Evolutionary conservation across 768 basidiomycete genomes (phyloP), one percentile per base, ranked within the genome.

Genomic region (Cubamyces sp.): DNA sequence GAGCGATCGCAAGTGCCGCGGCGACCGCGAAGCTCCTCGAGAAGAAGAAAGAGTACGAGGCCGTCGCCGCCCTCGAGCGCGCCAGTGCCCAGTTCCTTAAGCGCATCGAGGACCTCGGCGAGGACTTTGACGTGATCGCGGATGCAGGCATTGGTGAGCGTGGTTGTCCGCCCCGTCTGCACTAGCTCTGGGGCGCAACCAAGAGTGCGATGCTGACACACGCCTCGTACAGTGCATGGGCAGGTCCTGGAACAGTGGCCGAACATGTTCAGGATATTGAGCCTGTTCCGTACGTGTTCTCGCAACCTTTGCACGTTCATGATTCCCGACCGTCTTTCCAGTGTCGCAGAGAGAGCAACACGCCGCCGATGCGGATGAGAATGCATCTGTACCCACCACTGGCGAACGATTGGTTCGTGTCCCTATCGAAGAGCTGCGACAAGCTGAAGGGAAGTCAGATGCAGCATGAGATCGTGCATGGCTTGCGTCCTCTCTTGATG

Each of bases 11-110:
- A 43, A 80, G 77, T 52, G 76, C 83, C 1, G 84, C 83, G 0
- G 80, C 85, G 1, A 61, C 76, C 1, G 78, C 83, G 18, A 87
- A 86, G 65, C 80, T 90, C 46, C 57, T 79, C 2, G 90, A 92
- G 69, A 92, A 92, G 78, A 92, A 90, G 77, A 92, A 90, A 70
- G 91, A 92, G 71, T 84, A 79, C 57, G 90, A 91, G 57, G 89
- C 88, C 0, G 87, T 91, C 25, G 80, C 83, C 21, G 90, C 90
- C 1, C 77, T 92, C 5, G 88, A 91, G 69, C 78, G 80, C 56
- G 84, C 87, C 0, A 87, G 84, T 57, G 73, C 82, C 6, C 72
- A 86, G 37, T 90, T 87, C 69, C 78, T 88, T 2, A 82, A 86
- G 71, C 82, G 90, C 8, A 84, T 92, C 43, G 85, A 87, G 65